phyloP scores from a whole-genome alignment of 106 monocot genomes.

The Dendrobium huoshanense region DNA sequence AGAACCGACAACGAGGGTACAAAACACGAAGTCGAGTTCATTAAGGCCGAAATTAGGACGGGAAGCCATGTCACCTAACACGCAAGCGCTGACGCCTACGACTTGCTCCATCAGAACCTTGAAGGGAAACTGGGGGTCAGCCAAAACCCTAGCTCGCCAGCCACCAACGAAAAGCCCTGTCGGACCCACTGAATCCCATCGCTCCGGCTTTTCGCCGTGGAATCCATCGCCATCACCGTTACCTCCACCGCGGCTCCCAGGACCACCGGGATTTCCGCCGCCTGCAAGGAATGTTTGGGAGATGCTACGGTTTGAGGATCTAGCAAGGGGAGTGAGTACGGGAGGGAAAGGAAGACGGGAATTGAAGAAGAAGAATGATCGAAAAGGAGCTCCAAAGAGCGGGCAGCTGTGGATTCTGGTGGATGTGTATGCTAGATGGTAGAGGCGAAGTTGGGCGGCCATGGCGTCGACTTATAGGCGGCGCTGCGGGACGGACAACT shows the following conservation, averaged over 20 bases:
- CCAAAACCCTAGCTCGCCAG: conserved; percentile 50
- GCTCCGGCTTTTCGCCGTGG: not conserved
- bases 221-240: conserved; percentile 5
- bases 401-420: not conserved
- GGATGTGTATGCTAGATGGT: not conserved
- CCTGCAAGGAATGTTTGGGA: conserved; percentile 3
- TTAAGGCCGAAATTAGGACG: conserved; percentile 69
- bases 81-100: conserved; percentile 53
- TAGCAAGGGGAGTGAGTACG: not conserved
- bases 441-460: conserved; percentile 13
- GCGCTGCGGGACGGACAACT: no score
- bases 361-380: not conserved
- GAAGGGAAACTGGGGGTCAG: conserved; percentile 64
- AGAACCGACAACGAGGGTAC: conserved; percentile 63
- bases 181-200: conserved; percentile 12
- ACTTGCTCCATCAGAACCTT: conserved; percentile 76
- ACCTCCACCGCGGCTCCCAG: conserved; percentile 1
- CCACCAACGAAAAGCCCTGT: conserved; percentile 38
- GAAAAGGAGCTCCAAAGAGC: not conserved
- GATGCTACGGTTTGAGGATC: not conserved
- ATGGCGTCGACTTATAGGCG: conserved; percentile 5
- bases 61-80: conserved; percentile 70
- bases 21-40: conserved; percentile 82
- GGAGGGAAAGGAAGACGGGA: not conserved
- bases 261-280: conserved; percentile 5